Conservation (phyloP, 176 grass and related monocot species). For the Dendrocalamus sinicus region DNA sequence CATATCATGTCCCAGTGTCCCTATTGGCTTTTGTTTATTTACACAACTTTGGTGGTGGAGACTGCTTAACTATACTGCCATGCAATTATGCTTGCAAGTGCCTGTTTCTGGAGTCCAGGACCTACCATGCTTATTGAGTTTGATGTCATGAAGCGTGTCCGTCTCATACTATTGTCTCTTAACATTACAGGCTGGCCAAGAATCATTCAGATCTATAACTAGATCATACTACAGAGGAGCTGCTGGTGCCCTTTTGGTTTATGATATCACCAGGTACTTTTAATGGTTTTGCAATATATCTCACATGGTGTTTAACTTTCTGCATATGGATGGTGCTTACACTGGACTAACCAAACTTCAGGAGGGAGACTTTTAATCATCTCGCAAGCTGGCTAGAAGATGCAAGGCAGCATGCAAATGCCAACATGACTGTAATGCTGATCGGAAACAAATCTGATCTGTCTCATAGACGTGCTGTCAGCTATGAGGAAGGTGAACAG, state of each 20-base stretch:
- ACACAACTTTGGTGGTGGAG: not conserved
- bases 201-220: slow-evolving; percentile 88
- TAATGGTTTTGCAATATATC: not conserved
- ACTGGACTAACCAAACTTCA: slow-evolving; percentile 30
- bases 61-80: not conserved
- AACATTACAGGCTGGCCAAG: slow-evolving; percentile 67
- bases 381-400: slow-evolving; percentile 84
- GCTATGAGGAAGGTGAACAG: slow-evolving; percentile 78
- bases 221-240: slow-evolving; percentile 90
- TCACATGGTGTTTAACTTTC: not conserved
- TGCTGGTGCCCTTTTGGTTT: slow-evolving; percentile 83
- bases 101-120: not conserved
- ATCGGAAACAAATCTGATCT: slow-evolving; percentile 85
- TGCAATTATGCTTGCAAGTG: not conserved
- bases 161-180: slow-evolving; percentile 38
- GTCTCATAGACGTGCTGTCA: slow-evolving; percentile 75
- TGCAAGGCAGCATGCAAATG: slow-evolving; percentile 78
- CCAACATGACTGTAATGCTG: slow-evolving; percentile 80
- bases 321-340: not conserved
- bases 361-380: slow-evolving; percentile 91
- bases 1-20: not conserved
- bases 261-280: slow-evolving; percentile 76
- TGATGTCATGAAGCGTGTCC: not conserved
- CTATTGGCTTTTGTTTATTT: slow-evolving; percentile 4
- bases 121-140: not conserved